Conservation (phyloP, 805 yeast genomes). For the Suhomyces kilbournensis region DNA sequence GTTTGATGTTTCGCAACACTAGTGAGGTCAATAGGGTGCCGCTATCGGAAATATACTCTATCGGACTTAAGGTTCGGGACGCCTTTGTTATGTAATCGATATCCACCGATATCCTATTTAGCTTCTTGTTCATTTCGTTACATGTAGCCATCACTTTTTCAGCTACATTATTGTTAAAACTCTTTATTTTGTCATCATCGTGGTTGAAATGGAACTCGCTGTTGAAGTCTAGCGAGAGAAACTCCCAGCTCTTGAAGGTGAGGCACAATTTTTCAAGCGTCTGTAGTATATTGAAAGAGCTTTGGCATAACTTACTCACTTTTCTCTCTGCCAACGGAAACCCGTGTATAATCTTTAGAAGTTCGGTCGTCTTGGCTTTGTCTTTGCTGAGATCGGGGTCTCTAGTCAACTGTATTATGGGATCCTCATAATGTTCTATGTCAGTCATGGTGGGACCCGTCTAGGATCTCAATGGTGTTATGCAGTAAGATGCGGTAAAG, state of each 20-base stretch:
- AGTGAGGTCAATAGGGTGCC: conserved; percentile 49
- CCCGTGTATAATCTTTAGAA: conserved; percentile 41
- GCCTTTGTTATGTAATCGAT: conserved; percentile 46
- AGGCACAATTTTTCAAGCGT: conserved; percentile 49
- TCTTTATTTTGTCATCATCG: conserved; percentile 16
- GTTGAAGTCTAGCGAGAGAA: conserved; percentile 49
- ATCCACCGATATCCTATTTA: conserved; percentile 42
- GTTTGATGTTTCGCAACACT: conserved; percentile 42
- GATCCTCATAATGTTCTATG: conserved; percentile 41
- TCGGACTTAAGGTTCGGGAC: conserved; percentile 39
- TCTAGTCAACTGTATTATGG: conserved; percentile 44
- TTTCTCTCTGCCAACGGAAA: conserved; percentile 43
- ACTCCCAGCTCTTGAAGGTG: conserved; percentile 53
- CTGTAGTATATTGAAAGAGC: conserved; percentile 45
- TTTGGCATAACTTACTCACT: conserved; percentile 47
- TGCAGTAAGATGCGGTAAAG: neutral
- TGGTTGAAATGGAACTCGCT: conserved; percentile 37
- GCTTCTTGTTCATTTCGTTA: conserved; percentile 42
- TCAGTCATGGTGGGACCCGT: conserved; percentile 13
- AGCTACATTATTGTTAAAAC: conserved; percentile 54
- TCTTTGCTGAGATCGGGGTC: conserved; percentile 48
- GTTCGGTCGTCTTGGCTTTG: conserved; percentile 36
- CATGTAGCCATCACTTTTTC: conserved; percentile 52
- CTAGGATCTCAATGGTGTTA: neutral
- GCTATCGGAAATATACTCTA: conserved; percentile 51